These are phyloP conservation scores for Prunus persica DNA, from an alignment of 306 rosid species.

Conservation along the genomic window DNA sequence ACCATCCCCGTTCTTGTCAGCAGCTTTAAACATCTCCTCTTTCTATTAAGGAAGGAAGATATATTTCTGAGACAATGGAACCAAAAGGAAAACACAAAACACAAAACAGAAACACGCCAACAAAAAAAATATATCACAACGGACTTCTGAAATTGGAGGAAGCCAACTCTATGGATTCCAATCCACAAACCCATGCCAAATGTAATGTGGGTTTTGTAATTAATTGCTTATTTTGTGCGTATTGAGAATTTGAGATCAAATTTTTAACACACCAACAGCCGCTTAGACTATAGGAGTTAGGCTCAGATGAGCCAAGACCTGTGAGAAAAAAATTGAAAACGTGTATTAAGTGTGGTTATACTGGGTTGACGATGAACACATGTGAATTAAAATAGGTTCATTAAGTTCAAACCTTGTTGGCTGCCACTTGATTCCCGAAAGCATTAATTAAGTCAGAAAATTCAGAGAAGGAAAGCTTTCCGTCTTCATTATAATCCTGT, in stretches of 20 bases:
- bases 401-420: slow-evolving; percentile 50
- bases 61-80: slow-evolving; percentile 19
- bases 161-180: slow-evolving; percentile 14
- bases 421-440: slow-evolving; percentile 86
- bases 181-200: neutral
- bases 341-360: neutral
- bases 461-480: slow-evolving; percentile 75
- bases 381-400: neutral
- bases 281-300: neutral
- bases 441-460: slow-evolving; percentile 81
- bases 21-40: slow-evolving; percentile 88
- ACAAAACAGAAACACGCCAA: slow-evolving; percentile 11
- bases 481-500: slow-evolving; percentile 94
- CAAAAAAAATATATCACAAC: slow-evolving; percentile 1
- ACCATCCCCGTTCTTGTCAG: slow-evolving; percentile 87
- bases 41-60: slow-evolving; percentile 55
- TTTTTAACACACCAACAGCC: neutral
- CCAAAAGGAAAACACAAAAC: neutral
- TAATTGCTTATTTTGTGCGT: neutral
- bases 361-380: neutral
- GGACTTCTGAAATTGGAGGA: slow-evolving; percentile 15
- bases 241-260: neutral
- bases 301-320: neutral
- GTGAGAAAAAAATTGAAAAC: neutral
- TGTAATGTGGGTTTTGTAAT: neutral